A percentile compares a stretch with the other conserved stretches of the same genome.
Evolutionary conservation across 2,329 filamentous ascomycete species (phyloP).

Genomic region (Venturia nashicola): DNA sequence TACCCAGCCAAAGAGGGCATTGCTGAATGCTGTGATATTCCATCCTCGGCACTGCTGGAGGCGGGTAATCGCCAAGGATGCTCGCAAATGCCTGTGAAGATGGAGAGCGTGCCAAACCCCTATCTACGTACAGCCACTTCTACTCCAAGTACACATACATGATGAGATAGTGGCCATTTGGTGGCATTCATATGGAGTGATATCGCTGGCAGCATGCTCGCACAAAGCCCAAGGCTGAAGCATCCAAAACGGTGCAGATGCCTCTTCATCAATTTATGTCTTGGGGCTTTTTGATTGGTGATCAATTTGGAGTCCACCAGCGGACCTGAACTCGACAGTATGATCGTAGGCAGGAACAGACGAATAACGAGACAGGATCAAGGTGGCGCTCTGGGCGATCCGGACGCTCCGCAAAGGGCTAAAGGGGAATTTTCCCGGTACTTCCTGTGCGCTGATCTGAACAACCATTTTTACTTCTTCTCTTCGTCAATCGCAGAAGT

Average conservation of each 20-base stretch:
- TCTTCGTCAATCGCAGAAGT: neutral
- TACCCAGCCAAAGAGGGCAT: neutral
- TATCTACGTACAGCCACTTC: neutral
- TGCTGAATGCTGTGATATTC: neutral
- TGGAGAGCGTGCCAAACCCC: neutral
- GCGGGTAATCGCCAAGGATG: neutral
- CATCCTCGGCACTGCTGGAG: neutral
- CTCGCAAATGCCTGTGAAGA: neutral
- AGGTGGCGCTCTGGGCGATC: neutral
- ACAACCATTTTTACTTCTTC: neutral
- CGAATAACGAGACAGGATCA: constrained; percentile 1
- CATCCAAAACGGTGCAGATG: neutral
- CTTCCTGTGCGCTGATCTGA: neutral
- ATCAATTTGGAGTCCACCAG: neutral
- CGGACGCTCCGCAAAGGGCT: neutral
- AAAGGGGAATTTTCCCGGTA: neutral
- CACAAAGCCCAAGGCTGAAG: constrained; percentile 1
- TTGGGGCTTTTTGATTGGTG: neutral
- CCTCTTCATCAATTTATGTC: neutral
- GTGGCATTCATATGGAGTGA: neutral
- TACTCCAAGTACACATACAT: neutral
- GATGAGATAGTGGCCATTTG: neutral
- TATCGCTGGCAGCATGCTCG: neutral
- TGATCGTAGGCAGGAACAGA: constrained; percentile 1
- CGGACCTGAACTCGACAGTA: neutral